Conservation (phyloP, 148 eudicot genomes). For the Diospyros lotus region DNA sequence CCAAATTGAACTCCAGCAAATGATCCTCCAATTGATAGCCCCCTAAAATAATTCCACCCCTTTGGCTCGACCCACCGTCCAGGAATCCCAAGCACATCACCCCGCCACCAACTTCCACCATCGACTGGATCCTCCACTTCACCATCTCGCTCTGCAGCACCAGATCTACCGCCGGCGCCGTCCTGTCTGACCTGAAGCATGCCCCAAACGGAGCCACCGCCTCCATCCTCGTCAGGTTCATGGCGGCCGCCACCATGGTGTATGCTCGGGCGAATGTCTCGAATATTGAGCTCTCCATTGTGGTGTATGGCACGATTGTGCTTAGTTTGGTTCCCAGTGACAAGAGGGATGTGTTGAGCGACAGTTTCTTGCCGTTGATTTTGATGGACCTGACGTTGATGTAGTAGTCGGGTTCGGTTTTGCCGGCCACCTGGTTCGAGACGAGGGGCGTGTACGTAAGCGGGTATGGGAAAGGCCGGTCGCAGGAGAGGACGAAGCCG, state of each 20-base stretch:
- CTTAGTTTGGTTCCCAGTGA: constrained; percentile 32
- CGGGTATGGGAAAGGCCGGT: constrained; percentile 11
- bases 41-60: constrained; percentile 53
- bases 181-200: constrained; percentile 33
- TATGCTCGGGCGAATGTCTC: constrained; percentile 28
- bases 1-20: constrained; percentile 70
- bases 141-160: constrained; percentile 86
- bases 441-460: constrained; percentile 46
- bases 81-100: constrained; percentile 68
- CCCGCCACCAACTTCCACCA: constrained; percentile 53
- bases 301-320: constrained; percentile 38
- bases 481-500: constrained; percentile 35
- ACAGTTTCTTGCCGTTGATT: constrained; percentile 37
- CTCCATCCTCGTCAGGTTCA: constrained; percentile 37
- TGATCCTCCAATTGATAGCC: constrained; percentile 77
- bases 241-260: constrained; percentile 12
- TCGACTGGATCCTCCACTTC: constrained; percentile 61
- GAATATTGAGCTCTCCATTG: constrained; percentile 35
- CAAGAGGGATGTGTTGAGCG: neutral
- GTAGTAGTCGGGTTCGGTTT: constrained; percentile 23
- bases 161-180: constrained; percentile 35
- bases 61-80: constrained; percentile 52
- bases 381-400: constrained; percentile 45
- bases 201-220: constrained; percentile 41
- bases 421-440: constrained; percentile 9